phyloP scores from a whole-genome alignment of 2,329 filamentous ascomycete genomes.

The Calonectria crousiana region DNA sequence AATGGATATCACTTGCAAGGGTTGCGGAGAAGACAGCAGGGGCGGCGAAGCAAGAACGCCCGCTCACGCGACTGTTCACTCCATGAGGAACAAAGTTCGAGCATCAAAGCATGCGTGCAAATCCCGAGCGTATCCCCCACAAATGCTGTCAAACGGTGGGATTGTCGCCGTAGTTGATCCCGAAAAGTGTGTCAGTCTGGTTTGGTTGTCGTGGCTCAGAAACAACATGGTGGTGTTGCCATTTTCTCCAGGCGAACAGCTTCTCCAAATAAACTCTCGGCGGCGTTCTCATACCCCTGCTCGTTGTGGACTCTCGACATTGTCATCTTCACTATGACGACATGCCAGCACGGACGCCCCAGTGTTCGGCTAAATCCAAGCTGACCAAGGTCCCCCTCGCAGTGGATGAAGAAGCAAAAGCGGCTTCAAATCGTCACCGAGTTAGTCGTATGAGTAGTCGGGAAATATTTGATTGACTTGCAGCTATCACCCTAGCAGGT shows the following conservation, averaged over 20 bases:
- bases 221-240: neutral
- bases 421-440: neutral
- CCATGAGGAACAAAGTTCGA: neutral
- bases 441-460: neutral
- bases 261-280: constrained; percentile 4
- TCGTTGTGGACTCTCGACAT: neutral
- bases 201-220: neutral
- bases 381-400: neutral
- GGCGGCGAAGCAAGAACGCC: neutral
- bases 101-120: neutral
- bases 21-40: neutral
- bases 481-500: too few species aligned
- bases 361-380: neutral
- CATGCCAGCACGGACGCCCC: neutral
- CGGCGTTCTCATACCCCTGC: neutral
- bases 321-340: constrained; percentile 5
- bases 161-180: too few species aligned
- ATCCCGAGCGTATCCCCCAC: neutral
- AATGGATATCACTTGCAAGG: neutral
- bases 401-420: neutral
- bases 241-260: neutral
- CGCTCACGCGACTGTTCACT: neutral
- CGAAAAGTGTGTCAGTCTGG: neutral
- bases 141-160: neutral
- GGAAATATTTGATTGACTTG: neutral